These are phyloP conservation scores for Wickerhamiella azyma DNA, from an alignment of 805 yeast genomes.

Conservation along the genomic window DNA sequence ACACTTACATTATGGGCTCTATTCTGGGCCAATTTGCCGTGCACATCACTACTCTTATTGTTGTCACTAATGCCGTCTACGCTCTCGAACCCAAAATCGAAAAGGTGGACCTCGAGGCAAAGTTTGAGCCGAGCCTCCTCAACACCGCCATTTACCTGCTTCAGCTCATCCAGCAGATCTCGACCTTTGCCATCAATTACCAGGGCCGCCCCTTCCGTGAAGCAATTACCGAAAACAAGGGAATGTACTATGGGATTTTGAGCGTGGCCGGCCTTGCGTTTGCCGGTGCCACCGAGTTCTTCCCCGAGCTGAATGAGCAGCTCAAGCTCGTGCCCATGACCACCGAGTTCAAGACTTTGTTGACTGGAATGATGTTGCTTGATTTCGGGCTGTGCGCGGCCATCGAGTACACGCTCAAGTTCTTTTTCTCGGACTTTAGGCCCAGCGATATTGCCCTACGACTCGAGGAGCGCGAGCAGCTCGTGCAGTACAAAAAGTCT, in stretches of 20 bases:
- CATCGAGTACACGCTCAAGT: slow-evolving; percentile 69
- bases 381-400: slow-evolving; percentile 69
- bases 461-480: slow-evolving; percentile 21
- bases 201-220: slow-evolving; percentile 96
- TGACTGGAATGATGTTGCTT: slow-evolving; percentile 55
- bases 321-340: slow-evolving; percentile 86
- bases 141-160: slow-evolving; percentile 93
- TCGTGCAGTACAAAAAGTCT: slow-evolving; percentile 9
- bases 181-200: slow-evolving; percentile 94
- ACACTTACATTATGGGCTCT: slow-evolving; percentile 92
- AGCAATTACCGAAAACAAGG: slow-evolving; percentile 76
- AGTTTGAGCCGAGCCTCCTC: slow-evolving; percentile 74
- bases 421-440: slow-evolving; percentile 75
- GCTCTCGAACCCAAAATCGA: slow-evolving; percentile 86
- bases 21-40: slow-evolving; percentile 92
- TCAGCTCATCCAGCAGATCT: slow-evolving; percentile 90
- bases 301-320: slow-evolving; percentile 87
- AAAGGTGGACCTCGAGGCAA: slow-evolving; percentile 69
- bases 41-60: slow-evolving; percentile 70
- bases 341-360: slow-evolving; percentile 53
- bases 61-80: slow-evolving; percentile 73
- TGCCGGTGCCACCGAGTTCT: slow-evolving; percentile 83
- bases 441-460: slow-evolving; percentile 76
- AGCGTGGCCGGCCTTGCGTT: slow-evolving; percentile 84
- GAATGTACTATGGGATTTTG: slow-evolving; percentile 89